Base-by-base conservation (phyloP, 768 basidiomycete species). In the Phylloporus rhodoxanthus region DNA sequence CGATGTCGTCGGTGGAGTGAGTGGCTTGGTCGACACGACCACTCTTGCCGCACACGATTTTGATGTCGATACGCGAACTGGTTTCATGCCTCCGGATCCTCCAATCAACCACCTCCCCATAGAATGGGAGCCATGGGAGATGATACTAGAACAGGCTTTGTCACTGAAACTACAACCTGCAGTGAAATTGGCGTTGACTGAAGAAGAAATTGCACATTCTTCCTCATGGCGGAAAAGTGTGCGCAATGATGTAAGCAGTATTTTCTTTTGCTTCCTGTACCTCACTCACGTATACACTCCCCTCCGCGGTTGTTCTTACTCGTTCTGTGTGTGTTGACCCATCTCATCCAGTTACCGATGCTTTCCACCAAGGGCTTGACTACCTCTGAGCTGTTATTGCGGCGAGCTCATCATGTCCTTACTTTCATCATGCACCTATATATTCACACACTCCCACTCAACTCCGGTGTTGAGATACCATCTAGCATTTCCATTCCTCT, bases 51-150 rank as follows among this genome's bases (percentile, higher is more conserved):
- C 85, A 3, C 85, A 87, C 56, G 87, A 88, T 72, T 98, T 91
- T 72, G 92, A 97, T 64, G 88, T 98, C 52, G 91, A 94, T 64
- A 84, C 85, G 9, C 74, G 82, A 14, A 91, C 91, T 0, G 94
- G 95, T 0, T 97, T 98, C 67, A 85, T 97, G 81, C 88, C 94
- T 2, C 84, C 87, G 0, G 73, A 80, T 13, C 78, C 82, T 0
- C 92, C 92, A 2, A 64, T 85, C 0, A 57, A 69, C 7, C 77
- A 85, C 19, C 75, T 95, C 2, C 82, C 84, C 0, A 49, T 34
- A 1, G 63, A 69, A 47, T 95, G 81, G 79, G 82, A 81, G 38
- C 60, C 70, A 39, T 97, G 90, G 92, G 91, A 95, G 64, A 64
- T 60, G 9, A 62, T 65, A 17, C 75, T 85, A 2, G 80, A 78